Conservation (phyloP, 352 stramenopile species). For the Phytopythium oedochilum region DNA sequence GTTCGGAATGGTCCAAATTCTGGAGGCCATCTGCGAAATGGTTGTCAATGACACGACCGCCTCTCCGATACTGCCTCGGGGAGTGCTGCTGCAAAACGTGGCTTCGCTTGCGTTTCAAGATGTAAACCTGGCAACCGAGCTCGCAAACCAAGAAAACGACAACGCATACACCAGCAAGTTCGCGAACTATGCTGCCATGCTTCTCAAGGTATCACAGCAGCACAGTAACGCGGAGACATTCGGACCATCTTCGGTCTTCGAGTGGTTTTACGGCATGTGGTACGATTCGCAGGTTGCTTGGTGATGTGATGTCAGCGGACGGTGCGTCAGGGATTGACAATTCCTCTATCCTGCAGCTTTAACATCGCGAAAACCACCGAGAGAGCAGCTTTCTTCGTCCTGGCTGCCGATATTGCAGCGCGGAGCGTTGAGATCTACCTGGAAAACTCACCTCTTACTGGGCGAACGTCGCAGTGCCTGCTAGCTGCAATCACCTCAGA, state of each 20-base stretch:
- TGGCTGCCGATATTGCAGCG: conserved; percentile 53
- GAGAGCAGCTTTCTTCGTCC: conserved; percentile 40
- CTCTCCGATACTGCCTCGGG: background rate
- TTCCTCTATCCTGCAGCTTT: conserved; percentile 57
- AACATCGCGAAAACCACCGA: conserved; percentile 60
- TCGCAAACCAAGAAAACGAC: background rate
- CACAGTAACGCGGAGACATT: conserved; percentile 4
- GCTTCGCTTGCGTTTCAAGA: background rate
- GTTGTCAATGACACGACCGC: background rate
- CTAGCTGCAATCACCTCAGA: conserved; percentile 13
- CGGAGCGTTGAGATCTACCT: conserved; percentile 33
- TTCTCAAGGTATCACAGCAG: background rate
- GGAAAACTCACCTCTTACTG: conserved; percentile 26
- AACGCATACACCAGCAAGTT: background rate
- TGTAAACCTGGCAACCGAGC: background rate
- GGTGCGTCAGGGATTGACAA: too few species aligned
- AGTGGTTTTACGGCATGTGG: conserved; percentile 82
- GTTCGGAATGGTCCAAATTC: background rate
- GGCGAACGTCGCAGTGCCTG: conserved; percentile 37
- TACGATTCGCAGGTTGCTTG: conserved; percentile 9
- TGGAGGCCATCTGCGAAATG: background rate
- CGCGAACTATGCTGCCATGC: background rate
- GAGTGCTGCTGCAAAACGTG: background rate
- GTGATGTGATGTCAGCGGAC: background rate
- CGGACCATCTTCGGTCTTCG: conserved; percentile 41